Base-by-base conservation (phyloP, 2,329 filamentous ascomycete species). In the Calonectria crousiana region DNA sequence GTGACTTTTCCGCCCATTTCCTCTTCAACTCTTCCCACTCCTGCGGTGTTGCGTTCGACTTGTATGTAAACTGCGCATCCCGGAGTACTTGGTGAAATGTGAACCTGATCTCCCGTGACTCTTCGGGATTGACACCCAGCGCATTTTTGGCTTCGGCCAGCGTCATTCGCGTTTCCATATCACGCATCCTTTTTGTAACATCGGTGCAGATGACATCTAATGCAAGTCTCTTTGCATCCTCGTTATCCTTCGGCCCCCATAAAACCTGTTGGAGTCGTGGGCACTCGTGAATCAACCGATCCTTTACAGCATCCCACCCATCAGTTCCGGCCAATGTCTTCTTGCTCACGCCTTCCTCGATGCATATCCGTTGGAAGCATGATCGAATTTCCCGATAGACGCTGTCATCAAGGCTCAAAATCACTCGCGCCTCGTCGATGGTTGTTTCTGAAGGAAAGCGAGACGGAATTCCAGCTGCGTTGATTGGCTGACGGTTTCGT, bases 391-490 rank as follows among this genome's bases (percentile, higher is more conserved):
- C 85, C 38, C 88, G 89, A 82, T 97, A 97, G 52, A 90, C 85
- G 1, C 87, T 83, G 64, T 89, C 90, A 79, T 93, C 90, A 41
- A 97, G 86, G 47, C 86, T 87, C 34, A 97, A 86, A 73, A 92
- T 93, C 16, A 89, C 88, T 81, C 95, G 95, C 80, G 93, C 93
- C 84, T 96, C 94, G 77, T 95, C 93, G 73, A 97, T 90, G 0
- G 94, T 96, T 16, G 93, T 96, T 83, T 97, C 95, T 0, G 94
- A 96, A 1, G 94, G 94, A 76, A 95, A 97, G 28, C 95, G 91
- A 18, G 93, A 93, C 18, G 93, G 92, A 26, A 92, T 91, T 6
- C 92, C 91, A 1, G 92, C 89, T 9, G 91, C 91, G 81, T 95
- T 93, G 47, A 93, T 89, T 18, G 93, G 91, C 32, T 94, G 83